Conservation (phyloP, 2,329 filamentous ascomycete species). For the Beauveria scarabaeidicola region DNA sequence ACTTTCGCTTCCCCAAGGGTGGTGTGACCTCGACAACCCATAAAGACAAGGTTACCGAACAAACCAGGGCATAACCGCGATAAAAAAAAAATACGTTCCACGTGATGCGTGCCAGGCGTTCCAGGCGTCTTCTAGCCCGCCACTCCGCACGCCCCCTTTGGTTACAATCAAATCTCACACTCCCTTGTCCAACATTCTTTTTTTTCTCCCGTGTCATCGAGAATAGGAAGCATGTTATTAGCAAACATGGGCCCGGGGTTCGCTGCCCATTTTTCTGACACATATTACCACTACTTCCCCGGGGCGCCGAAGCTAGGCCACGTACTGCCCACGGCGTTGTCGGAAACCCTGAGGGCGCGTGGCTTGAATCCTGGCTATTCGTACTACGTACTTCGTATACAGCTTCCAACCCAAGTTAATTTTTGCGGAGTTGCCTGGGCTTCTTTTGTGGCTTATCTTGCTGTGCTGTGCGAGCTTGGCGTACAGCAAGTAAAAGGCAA, state of each 20-base stretch:
- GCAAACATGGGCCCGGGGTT: background rate
- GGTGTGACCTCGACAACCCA: background rate
- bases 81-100: background rate
- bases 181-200: background rate
- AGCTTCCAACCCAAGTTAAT: background rate
- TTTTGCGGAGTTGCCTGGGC: background rate
- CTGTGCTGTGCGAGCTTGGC: no score
- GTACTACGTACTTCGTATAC: background rate
- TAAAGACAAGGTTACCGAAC: background rate
- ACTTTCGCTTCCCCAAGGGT: background rate
- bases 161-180: background rate
- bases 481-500: background rate
- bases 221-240: background rate
- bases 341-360: background rate
- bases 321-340: background rate
- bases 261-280: conserved; percentile 3
- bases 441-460: background rate
- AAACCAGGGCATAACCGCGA: background rate
- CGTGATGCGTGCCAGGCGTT: conserved; percentile 7
- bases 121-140: conserved; percentile 8
- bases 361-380: background rate
- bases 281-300: conserved; percentile 5
- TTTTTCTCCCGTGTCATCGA: background rate
- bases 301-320: background rate
- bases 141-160: background rate